Percentiles rank a stretch among this genome's conserved stretches.
These are phyloP conservation scores for Neonothopanus nambi DNA, from an alignment of 1,284 basidiomycete species.

Conservation along the genomic window DNA sequence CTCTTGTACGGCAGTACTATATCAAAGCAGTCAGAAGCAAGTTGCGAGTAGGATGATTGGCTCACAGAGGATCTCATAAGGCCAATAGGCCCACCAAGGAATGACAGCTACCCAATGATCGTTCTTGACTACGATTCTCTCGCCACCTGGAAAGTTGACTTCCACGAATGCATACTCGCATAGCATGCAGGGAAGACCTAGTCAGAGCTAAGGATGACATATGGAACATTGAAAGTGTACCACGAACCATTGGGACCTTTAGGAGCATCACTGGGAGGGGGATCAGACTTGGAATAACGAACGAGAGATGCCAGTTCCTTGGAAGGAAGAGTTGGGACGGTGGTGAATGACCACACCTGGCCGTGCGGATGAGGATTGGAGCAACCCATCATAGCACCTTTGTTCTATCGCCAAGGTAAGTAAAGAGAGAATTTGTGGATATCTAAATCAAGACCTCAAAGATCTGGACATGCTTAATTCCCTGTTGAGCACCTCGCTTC, in stretches of 20 bases:
- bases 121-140: slow-evolving; percentile 71
- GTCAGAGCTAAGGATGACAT: slow-evolving; percentile 1
- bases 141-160: slow-evolving; percentile 40
- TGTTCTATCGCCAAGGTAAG: slow-evolving; percentile 61
- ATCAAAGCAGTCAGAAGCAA: background rate
- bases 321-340: slow-evolving; percentile 70
- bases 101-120: slow-evolving; percentile 86
- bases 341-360: slow-evolving; percentile 86
- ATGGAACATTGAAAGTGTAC: background rate
- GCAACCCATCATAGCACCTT: slow-evolving; percentile 95
- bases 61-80: slow-evolving; percentile 83
- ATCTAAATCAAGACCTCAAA: slow-evolving; percentile 62
- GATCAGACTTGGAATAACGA: slow-evolving; percentile 48
- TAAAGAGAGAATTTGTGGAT: background rate
- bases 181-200: slow-evolving; percentile 68
- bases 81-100: slow-evolving; percentile 98
- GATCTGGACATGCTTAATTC: slow-evolving; percentile 84
- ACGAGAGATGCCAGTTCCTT: slow-evolving; percentile 64
- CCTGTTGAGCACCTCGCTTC: slow-evolving; percentile 59
- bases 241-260: slow-evolving; percentile 51
- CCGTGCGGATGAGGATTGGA: slow-evolving; percentile 96
- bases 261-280: slow-evolving; percentile 46
- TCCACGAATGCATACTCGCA: slow-evolving; percentile 86
- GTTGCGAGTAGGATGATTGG: background rate
- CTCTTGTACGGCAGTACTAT: slow-evolving; percentile 78